Base-by-base conservation (phyloP, 371 early-diverging fungal species). In the Mortierella sp. region DNA sequence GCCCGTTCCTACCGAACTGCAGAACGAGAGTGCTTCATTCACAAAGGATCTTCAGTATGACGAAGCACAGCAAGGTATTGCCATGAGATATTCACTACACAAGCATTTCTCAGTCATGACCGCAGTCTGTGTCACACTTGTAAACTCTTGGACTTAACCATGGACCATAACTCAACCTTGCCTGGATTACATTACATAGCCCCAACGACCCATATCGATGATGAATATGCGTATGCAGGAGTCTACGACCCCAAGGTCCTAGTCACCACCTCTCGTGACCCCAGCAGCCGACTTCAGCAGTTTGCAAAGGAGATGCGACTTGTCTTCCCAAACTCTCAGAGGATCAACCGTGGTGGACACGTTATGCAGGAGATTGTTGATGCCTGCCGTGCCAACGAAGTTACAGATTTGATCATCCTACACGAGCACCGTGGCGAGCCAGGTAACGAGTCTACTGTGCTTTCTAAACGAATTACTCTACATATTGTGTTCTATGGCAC, bases 241-340 rank as follows among this genome's bases (percentile, higher is more conserved):
- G 88, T 93, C 23, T 89, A 84, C 62, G 98, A 98, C 72, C 98
- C 99, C 57, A 99, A 98, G 79, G 89, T 99, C 15, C 83, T 99
- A 26, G 95, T 99, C 51, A 99, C 99, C 19, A 99, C 99, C 14
- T 98, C 98, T 18, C 89, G 99, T 66, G 97, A 97, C 75, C 99
- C 99, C 15, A 94, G 94, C 79, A 92, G 93, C 73, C 91, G 98
- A 46, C 87, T 99, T 72, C 90, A 93, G 72, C 95, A 96, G 82
- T 99, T 99, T 84, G 89, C 98, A 60, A 99, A 99, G 91, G 98
- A 99, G 86, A 94, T 99, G 92, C 90, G 96, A 44, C 89, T 99
- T 58, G 89, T 98, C 21, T 92, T 99, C 69, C 99, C 99, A 48
- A 98, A 98, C 83, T 94, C 99, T 50, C 97, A 98, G 77, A 91